A percentile compares a stretch with the other conserved stretches of the same genome.
phyloP scores from a whole-genome alignment of 805 yeast genomes.

The Starmerella kuoi region DNA sequence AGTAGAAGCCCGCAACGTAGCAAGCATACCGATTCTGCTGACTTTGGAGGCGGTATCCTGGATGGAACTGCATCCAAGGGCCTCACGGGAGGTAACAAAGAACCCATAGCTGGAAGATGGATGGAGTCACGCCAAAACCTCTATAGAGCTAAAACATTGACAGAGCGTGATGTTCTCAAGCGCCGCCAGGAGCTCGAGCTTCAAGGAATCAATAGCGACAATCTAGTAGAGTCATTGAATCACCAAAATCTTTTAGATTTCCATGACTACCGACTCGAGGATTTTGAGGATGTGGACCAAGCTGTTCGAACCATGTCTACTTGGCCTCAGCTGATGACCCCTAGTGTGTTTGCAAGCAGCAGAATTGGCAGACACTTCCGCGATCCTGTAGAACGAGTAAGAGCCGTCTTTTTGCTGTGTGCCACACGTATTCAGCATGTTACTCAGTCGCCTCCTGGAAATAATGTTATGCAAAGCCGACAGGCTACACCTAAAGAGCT shows the following conservation, averaged over 20 bases:
- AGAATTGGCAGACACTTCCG: conserved; percentile 42
- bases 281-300: conserved; percentile 25
- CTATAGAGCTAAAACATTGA: conserved; percentile 59
- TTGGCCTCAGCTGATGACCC: conserved; percentile 35
- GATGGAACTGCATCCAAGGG: not conserved
- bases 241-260: conserved; percentile 11
- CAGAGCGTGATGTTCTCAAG: conserved; percentile 50
- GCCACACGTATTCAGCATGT: conserved; percentile 45
- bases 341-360: conserved; percentile 43
- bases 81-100: not conserved
- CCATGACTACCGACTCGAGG: conserved; percentile 23
- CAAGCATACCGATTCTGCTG: not conserved
- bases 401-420: conserved; percentile 54
- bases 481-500: conserved; percentile 59
- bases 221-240: conserved; percentile 14
- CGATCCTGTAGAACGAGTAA: conserved; percentile 44
- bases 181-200: conserved; percentile 45
- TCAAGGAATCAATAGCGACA: conserved; percentile 19
- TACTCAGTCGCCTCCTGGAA: conserved; percentile 25
- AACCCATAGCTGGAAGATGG: conserved; percentile 30
- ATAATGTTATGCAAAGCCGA: conserved; percentile 32
- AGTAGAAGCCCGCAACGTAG: not conserved
- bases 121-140: conserved; percentile 47
- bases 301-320: conserved; percentile 26
- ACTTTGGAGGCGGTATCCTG: not conserved